These are phyloP conservation scores for Takashimella koratensis DNA, from an alignment of 1,284 basidiomycete species.

Conservation along the genomic window DNA sequence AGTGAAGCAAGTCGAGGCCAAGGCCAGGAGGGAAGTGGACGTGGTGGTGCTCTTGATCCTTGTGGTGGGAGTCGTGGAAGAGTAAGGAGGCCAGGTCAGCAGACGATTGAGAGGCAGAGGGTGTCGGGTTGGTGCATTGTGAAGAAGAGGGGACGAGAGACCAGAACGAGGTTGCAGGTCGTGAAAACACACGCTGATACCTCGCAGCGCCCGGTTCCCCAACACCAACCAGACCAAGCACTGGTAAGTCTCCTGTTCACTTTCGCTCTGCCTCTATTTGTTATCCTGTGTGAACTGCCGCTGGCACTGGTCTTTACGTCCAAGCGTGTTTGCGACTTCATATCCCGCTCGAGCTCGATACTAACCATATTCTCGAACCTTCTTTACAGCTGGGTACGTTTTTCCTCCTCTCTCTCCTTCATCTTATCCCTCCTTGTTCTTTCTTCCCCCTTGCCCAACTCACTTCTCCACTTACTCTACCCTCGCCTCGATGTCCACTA, in stretches of 20 bases:
- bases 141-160: too few species aligned
- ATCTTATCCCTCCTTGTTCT: too few species aligned
- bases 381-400: constrained; percentile 16
- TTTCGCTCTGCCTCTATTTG: too few species aligned
- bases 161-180: background rate
- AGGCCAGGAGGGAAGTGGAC: background rate
- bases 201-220: constrained; percentile 75
- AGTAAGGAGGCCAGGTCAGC: too few species aligned
- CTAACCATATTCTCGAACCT: constrained; percentile 2
- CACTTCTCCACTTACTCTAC: constrained; percentile 1
- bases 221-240: constrained; percentile 94
- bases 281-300: background rate
- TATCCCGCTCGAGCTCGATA: too few species aligned
- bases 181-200: constrained; percentile 1
- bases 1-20: background rate
- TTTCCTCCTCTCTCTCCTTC: background rate
- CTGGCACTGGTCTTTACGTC: background rate
- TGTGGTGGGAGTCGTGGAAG: too few species aligned
- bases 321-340: background rate
- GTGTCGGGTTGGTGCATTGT: too few species aligned
- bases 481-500: background rate
- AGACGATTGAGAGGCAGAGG: background rate
- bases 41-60: too few species aligned
- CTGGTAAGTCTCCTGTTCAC: constrained; percentile 59
- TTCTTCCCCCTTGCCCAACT: background rate